These are phyloP conservation scores for Brassica hybrid DNA, from an alignment of 441 rosid genomes.

Conservation along the genomic window DNA sequence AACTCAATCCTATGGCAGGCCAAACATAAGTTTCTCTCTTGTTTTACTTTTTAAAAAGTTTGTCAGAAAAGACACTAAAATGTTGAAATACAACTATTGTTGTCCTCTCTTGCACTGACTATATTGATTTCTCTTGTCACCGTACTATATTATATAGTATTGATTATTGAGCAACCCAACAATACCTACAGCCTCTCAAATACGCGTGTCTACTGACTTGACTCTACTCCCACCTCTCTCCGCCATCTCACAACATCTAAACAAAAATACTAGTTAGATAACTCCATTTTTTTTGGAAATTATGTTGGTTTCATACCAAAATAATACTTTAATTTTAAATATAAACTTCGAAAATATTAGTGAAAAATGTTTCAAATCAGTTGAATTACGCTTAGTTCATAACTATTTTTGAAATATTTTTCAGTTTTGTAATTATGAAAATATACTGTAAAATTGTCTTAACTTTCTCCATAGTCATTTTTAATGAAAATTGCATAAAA, in stretches of 20 bases:
- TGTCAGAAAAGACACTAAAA: not conserved
- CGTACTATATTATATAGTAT: too few relatives aligned
- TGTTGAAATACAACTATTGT: conserved; percentile 1
- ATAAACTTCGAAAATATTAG: not conserved
- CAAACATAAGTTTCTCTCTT: not conserved
- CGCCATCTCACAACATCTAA: not conserved
- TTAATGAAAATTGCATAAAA: not conserved
- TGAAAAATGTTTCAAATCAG: not conserved
- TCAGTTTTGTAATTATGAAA: not conserved
- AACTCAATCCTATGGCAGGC: not conserved
- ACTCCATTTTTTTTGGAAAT: not conserved
- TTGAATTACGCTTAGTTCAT: not conserved
- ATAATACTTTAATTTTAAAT: not conserved
- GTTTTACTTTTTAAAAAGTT: too few relatives aligned
- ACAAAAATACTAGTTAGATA: not conserved
- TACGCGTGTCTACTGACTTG: too few relatives aligned
- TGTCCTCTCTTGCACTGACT: too few relatives aligned
- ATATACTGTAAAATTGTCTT: not conserved
- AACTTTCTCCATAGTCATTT: not conserved
- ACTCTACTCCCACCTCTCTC: conserved; percentile 17
- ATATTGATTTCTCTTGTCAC: too few relatives aligned
- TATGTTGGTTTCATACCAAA: not conserved
- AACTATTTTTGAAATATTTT: not conserved
- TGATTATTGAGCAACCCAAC: conserved; percentile 33
- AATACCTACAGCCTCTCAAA: too few relatives aligned